These are phyloP conservation scores for Penicillium sp. DNA, from an alignment of 2,329 filamentous ascomycete genomes.

Conservation along the genomic window DNA sequence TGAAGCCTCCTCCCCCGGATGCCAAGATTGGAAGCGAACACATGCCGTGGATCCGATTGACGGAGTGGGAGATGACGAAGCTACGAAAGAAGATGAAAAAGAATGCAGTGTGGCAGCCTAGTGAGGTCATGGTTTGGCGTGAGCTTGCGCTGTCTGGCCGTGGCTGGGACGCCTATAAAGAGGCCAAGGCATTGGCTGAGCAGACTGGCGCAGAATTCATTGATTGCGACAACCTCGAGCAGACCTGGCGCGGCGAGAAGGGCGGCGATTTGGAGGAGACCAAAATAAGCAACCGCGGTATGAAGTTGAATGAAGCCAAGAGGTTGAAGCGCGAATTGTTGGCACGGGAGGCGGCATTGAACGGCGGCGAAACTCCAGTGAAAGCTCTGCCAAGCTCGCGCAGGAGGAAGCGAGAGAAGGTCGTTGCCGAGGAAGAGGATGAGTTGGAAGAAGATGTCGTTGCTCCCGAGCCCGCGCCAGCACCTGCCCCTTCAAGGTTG, in stretches of 20 bases:
- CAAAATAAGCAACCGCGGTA: slow-evolving; percentile 54
- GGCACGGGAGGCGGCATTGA: slow-evolving; percentile 47
- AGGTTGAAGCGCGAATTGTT: slow-evolving; percentile 56
- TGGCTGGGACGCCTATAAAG: slow-evolving; percentile 48
- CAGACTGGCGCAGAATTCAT: slow-evolving; percentile 52
- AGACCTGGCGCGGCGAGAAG: slow-evolving; percentile 41
- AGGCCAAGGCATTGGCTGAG: slow-evolving; percentile 50
- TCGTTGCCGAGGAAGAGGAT: slow-evolving; percentile 33
- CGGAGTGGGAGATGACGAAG: slow-evolving; percentile 64
- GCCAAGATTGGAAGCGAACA: slow-evolving; percentile 57
- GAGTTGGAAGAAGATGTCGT: slow-evolving; percentile 1
- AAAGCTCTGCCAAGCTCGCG: slow-evolving; percentile 23
- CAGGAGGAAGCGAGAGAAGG: slow-evolving; percentile 56
- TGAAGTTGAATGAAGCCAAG: slow-evolving; percentile 59
- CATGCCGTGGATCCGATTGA: slow-evolving; percentile 60
- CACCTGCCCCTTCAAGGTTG: neutral
- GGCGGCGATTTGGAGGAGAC: slow-evolving; percentile 44
- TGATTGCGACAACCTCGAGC: slow-evolving; percentile 50
- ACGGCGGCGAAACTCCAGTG: slow-evolving; percentile 13
- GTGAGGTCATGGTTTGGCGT: slow-evolving; percentile 62
- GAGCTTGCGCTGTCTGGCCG: slow-evolving; percentile 58
- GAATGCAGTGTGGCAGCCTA: slow-evolving; percentile 65
- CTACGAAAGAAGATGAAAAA: slow-evolving; percentile 67
- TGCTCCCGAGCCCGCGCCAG: neutral
- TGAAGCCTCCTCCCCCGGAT: slow-evolving; percentile 57